Base-by-base conservation (phyloP, 495 filamentous ascomycete genomes). In the Tuber borchii region DNA sequence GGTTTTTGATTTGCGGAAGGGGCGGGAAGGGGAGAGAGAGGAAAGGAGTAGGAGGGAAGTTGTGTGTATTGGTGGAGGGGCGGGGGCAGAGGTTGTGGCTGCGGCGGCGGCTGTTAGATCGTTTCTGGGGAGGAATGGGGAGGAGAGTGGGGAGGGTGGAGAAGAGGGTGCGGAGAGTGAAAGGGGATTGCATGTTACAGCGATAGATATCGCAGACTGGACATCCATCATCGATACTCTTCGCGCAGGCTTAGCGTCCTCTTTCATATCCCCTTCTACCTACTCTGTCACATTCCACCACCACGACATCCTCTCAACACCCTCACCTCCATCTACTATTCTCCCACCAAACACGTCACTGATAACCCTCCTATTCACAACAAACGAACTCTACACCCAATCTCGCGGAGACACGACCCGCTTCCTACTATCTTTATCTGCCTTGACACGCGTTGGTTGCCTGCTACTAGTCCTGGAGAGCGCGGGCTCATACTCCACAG, bases 381-480 rank as follows among this genome's bases (percentile, higher is more conserved):
- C 97, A n/a, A 98, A 97, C 83, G 95, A 99, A 84, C 90, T 99
- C 6, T 97, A 97, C 86, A 87, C 87, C 0, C 87, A 90, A 16
- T 94, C 93, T 4, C 86, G 93, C 73, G 85, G 89, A 7, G 88
- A 89, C 69, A 91, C 95, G 0, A 97, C 95, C 2, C 84, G 84
- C 0, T 90, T 98, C 77, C 86, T 99, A 0, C 86, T 93, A 2
- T 83, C 85, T 1, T 83, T 96, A 5, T 91, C 90, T 19, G 83
- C 87, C 10, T 73, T 85, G 1, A 77, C 91, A 3, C 84, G 86
- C 14, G 70, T 83, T 0, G 91, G 90, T 0, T 87, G 92, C 1
- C 80, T 95, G 17, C 85, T 99, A 0, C 87, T 98, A 0, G 93
- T 99, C 5, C 89, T 97, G 22, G 95, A 99, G 84, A 97, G 93